These are phyloP conservation scores for Penicillium rolfsii DNA, from an alignment of 2,329 filamentous ascomycete genomes.

Conservation along the genomic window DNA sequence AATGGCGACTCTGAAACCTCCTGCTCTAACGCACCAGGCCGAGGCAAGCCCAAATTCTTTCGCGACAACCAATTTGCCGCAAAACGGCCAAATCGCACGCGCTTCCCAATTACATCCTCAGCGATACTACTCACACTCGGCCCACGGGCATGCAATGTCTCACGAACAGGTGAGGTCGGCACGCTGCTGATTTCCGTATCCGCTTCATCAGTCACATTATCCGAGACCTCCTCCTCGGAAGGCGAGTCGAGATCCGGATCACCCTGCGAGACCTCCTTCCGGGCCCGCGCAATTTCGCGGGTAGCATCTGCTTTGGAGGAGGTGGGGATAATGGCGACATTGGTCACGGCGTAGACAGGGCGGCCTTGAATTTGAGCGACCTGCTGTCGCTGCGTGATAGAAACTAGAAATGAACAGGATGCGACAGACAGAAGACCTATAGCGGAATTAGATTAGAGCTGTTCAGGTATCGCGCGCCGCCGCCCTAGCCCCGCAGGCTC, in stretches of 20 bases:
- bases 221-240: slow-evolving; percentile 31
- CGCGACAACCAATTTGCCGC: slow-evolving; percentile 89
- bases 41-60: slow-evolving; percentile 76
- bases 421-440: slow-evolving; percentile 83
- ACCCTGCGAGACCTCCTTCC: slow-evolving; percentile 47
- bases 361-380: slow-evolving; percentile 83
- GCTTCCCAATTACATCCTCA: slow-evolving; percentile 82
- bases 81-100: slow-evolving; percentile 85
- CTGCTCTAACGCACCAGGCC: slow-evolving; percentile 66
- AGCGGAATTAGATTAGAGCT: background rate
- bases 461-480: background rate
- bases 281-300: slow-evolving; percentile 69
- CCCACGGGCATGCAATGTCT: slow-evolving; percentile 32
- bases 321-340: slow-evolving; percentile 88
- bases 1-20: slow-evolving; percentile 42
- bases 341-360: slow-evolving; percentile 83
- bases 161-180: slow-evolving; percentile 34
- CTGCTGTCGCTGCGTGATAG: slow-evolving; percentile 82
- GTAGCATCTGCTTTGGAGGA: slow-evolving; percentile 74
- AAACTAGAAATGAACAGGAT: slow-evolving; percentile 78
- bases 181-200: slow-evolving; percentile 34
- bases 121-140: slow-evolving; percentile 65
- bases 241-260: slow-evolving; percentile 42
- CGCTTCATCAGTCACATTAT: slow-evolving; percentile 34
- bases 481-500: background rate